Percentiles rank a stretch among this genome's conserved stretches.
phyloP scores from a whole-genome alignment of 768 basidiomycete genomes.

The Psilocybe cubensis region DNA sequence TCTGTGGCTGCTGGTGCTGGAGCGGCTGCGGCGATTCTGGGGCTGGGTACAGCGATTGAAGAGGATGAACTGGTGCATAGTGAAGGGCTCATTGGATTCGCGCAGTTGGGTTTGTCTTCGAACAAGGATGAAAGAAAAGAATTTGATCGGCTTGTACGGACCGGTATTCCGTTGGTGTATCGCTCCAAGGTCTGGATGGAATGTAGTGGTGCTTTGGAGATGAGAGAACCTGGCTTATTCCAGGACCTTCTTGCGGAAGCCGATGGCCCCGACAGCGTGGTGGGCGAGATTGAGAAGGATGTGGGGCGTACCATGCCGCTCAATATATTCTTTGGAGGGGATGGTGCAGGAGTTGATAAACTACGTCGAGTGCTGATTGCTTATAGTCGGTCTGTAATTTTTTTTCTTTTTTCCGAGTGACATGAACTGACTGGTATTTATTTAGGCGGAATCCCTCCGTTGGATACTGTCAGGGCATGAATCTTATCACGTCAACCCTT shows the following conservation, averaged over 20 bases:
- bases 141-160: slow-evolving; percentile 79
- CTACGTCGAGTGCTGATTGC: slow-evolving; percentile 87
- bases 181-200: slow-evolving; percentile 93
- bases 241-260: slow-evolving; percentile 72
- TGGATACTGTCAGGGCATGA: slow-evolving; percentile 96
- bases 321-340: slow-evolving; percentile 96
- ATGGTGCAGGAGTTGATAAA: slow-evolving; percentile 93
- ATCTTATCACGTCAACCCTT: slow-evolving; percentile 92
- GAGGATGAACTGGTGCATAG: slow-evolving; percentile 80
- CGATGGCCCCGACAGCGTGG: slow-evolving; percentile 49
- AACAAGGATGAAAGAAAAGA: slow-evolving; percentile 79
- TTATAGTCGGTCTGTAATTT: slow-evolving; percentile 78
- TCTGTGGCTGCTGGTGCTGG: slow-evolving; percentile 36
- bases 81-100: slow-evolving; percentile 88
- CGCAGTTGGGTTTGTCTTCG: slow-evolving; percentile 80
- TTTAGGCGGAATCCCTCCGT: slow-evolving; percentile 86
- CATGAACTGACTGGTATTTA: slow-evolving; percentile 2
- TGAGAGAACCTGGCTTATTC: slow-evolving; percentile 91
- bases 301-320: slow-evolving; percentile 90
- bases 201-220: slow-evolving; percentile 91
- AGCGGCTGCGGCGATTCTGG: slow-evolving; percentile 65
- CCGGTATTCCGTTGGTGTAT: slow-evolving; percentile 86
- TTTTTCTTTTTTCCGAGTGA: not conserved
- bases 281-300: slow-evolving; percentile 94
- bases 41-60: slow-evolving; percentile 62